Conservation (phyloP, 2,329 filamentous ascomycete species). For the Fusarium sp. region DNA sequence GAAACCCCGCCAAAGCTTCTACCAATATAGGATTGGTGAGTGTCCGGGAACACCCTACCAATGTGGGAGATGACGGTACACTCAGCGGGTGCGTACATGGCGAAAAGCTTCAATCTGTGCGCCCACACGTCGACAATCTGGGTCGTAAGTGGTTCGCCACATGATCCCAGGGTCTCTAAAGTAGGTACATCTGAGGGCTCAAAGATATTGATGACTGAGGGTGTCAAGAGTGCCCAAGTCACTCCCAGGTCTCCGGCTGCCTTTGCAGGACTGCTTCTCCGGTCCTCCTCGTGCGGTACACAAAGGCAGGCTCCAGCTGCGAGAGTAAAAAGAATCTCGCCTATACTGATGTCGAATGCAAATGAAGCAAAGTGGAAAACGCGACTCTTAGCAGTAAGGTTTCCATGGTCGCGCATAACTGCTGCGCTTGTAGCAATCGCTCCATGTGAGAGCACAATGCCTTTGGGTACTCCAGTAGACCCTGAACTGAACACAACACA, state of each 20-base stretch:
- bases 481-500: slow-evolving; percentile 9
- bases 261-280: background rate
- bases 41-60: background rate
- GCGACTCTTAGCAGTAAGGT: background rate
- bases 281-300: background rate
- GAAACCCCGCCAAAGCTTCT: background rate
- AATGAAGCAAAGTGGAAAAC: slow-evolving; percentile 15
- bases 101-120: background rate
- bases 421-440: slow-evolving; percentile 2
- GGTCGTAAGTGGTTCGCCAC: background rate
- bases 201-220: slow-evolving; percentile 6
- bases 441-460: slow-evolving; percentile 1
- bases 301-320: slow-evolving; percentile 7
- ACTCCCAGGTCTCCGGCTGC: background rate
- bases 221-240: slow-evolving; percentile 7
- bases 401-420: background rate
- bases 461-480: background rate
- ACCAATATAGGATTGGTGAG: background rate
- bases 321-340: slow-evolving; percentile 9
- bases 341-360: slow-evolving; percentile 11
- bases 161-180: background rate
- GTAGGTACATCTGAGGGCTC: slow-evolving; percentile 4
- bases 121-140: slow-evolving; percentile 11
- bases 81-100: slow-evolving; percentile 6
- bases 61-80: slow-evolving; percentile 10